Evolutionary conservation across 1,139 yeast species (phyloP), one percentile per base, ranked within the genome.

Genomic region (Blastobotrys arbuscula): DNA sequence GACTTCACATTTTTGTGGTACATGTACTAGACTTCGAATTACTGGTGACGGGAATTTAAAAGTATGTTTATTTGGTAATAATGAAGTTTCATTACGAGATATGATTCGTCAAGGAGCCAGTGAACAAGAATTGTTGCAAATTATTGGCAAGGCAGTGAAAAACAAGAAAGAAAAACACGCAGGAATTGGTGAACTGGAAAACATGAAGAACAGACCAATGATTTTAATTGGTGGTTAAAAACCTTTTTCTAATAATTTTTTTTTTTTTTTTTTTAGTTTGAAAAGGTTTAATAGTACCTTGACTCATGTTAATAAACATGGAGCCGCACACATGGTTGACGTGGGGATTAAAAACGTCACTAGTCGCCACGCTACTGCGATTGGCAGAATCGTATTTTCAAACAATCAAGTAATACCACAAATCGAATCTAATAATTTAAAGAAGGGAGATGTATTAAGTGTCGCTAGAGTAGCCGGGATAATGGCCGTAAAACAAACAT

Each of bases 21-120:
- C 74, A 13, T 76, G 80, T 54, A 76, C 76, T 15, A 63, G 80
- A 20, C 60, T 76, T 30, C 63, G 80, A 38, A 63, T 76, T 30
- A 76, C 80, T 1, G 64, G 72, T 16, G 80, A 76, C 56, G 80
- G 80, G 0, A 76, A 75, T 54, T 61, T 75, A 51, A 75, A 75
- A 57, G 79, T 75, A 31, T 75, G 80, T 54, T 59, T 75, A 5
- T 75, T 75, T 59, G 80, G 76, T n/a, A 73, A 74, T 50, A 71
- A 69, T 26, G 80, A 76, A 52, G 73, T 74, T 4, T 71, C 75
- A 7, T 55, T 76, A 37, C 64, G 76, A 40, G 77, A 75, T 52
- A 48, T 72, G 55, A 50, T 76, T 31, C 62, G 79, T 33, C 42
- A 38, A 13, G 71, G 69, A 1, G 59, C 59, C 12, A 49, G 58